Percentiles rank a stretch among this genome's conserved stretches.
These are phyloP conservation scores for Rhynchospora tenuis DNA, from an alignment of 176 grass and related monocot genomes.

Conservation along the genomic window DNA sequence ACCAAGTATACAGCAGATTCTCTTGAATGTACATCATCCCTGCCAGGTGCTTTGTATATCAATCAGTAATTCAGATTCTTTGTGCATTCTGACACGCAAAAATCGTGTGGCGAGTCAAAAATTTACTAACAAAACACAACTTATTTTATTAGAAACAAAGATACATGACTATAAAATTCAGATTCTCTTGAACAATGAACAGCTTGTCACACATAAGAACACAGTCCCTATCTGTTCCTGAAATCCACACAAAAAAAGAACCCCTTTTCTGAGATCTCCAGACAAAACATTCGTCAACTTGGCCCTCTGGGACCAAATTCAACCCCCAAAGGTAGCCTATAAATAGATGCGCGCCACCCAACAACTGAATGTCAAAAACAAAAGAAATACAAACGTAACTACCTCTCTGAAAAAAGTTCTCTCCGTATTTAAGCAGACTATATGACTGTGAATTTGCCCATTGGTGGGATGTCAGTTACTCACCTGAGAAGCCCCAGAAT, in stretches of 20 bases:
- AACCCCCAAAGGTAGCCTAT: conserved; percentile 7
- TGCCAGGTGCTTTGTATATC: conserved; percentile 3
- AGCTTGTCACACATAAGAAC: not conserved
- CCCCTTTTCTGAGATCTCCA: not conserved
- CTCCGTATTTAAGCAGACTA: not conserved
- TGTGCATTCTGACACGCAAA: not conserved
- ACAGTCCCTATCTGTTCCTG: not conserved
- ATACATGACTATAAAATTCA: no score
- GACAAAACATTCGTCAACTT: not conserved
- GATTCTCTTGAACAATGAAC: not conserved
- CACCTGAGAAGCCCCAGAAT: not conserved
- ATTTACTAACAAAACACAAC: not conserved
- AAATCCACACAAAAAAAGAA: not conserved
- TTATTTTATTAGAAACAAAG: not conserved
- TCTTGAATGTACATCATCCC: not conserved
- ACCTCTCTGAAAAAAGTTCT: not conserved
- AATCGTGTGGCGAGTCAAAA: not conserved
- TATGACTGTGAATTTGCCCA: not conserved
- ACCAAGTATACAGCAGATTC: not conserved
- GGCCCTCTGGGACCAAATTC: conserved; percentile 3
- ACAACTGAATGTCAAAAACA: conserved; percentile 14
- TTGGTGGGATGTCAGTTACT: not conserved
- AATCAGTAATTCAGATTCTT: not conserved
- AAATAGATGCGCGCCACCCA: conserved; percentile 15
- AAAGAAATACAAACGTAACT: not conserved